phyloP scores from a whole-genome alignment of 2,329 filamentous ascomycete species.

The Xylariaceae sp. region DNA sequence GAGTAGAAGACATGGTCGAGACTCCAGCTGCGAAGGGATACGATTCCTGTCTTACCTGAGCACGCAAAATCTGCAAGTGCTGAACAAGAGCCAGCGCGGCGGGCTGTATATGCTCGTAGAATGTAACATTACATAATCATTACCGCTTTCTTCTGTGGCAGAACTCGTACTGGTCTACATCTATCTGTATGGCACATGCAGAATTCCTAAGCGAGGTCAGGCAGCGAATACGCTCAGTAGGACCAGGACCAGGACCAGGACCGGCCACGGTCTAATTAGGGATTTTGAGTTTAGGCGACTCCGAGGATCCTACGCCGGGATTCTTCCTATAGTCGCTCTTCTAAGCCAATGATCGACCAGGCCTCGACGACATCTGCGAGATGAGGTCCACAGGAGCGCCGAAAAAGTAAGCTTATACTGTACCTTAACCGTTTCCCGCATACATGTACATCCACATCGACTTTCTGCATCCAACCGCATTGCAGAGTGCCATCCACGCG shows the following conservation, averaged over 20 bases:
- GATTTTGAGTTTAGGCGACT: conserved; percentile 28
- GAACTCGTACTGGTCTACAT: too few species aligned
- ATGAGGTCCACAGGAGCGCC: conserved; percentile 15
- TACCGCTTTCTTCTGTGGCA: too few species aligned
- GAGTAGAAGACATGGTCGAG: neutral
- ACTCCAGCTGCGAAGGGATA: too few species aligned
- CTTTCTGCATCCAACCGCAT: conserved; percentile 21
- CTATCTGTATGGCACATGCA: too few species aligned
- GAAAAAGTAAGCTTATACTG: conserved; percentile 27
- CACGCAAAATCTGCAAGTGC: too few species aligned
- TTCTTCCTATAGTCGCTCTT: conserved; percentile 6
- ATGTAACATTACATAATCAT: too few species aligned
- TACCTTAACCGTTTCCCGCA: conserved; percentile 23
- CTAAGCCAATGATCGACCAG: conserved; percentile 16
- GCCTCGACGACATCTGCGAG: conserved; percentile 1
- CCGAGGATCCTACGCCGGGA: conserved; percentile 25
- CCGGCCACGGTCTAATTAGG: conserved; percentile 16
- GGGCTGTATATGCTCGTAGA: too few species aligned
- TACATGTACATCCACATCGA: conserved; percentile 1
- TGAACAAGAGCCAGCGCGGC: too few species aligned
- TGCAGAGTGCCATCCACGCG: conserved; percentile 23
- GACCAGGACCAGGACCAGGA: too few species aligned
- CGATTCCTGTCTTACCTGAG: too few species aligned
- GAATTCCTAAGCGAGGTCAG: conserved; percentile 16
- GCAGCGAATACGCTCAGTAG: too few species aligned